Evolutionary conservation across 2,329 filamentous ascomycete species (phyloP).

Genomic region (Colletotrichum sp.): DNA sequence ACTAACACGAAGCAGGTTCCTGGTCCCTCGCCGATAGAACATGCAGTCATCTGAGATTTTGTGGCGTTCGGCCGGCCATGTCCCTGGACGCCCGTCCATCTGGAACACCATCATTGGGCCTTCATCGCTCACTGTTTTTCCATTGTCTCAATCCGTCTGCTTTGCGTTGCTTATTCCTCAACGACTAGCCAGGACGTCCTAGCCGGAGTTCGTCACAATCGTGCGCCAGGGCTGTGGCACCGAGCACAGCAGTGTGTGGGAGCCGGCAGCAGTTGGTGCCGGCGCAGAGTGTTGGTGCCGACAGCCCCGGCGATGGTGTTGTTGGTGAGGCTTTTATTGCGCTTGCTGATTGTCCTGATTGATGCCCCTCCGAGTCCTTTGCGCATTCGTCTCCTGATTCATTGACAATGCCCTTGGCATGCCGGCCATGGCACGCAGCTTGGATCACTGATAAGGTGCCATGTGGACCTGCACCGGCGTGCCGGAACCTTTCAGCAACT

Average conservation of each 20-base stretch:
- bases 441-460: not conserved
- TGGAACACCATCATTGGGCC: constrained; percentile 4
- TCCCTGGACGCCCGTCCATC: not conserved
- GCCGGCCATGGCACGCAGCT: not conserved
- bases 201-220: not conserved
- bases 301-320: not conserved
- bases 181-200: not conserved
- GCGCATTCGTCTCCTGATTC: not conserved
- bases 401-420: not conserved
- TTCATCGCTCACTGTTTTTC: not conserved
- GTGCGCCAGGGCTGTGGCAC: not conserved
- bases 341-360: not conserved
- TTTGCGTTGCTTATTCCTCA: constrained; percentile 12
- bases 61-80: constrained; percentile 5
- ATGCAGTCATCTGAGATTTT: constrained; percentile 15
- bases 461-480: not conserved
- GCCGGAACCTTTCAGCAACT: not conserved
- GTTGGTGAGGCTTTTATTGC: not conserved
- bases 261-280: constrained; percentile 5
- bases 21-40: not conserved
- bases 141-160: constrained; percentile 4
- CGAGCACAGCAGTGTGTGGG: constrained; percentile 9
- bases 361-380: not conserved
- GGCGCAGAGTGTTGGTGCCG: not conserved
- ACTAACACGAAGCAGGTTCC: not conserved